These are phyloP conservation scores for Boletus vinaceobasis DNA, from an alignment of 768 basidiomycete genomes.

Conservation along the genomic window DNA sequence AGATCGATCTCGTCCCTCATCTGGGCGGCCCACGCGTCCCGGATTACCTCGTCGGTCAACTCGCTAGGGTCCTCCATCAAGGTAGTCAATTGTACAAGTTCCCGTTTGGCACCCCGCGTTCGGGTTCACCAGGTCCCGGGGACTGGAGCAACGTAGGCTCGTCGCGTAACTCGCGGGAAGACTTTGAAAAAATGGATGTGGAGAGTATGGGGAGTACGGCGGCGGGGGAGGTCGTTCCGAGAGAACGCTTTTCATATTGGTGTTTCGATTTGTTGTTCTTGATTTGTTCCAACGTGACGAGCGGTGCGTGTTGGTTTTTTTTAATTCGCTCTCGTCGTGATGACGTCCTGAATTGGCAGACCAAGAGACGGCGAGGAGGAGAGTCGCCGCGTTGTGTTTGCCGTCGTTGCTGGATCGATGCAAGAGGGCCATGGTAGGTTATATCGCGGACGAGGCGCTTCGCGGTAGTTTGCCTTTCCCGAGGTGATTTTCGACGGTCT, in stretches of 20 bases:
- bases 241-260: slow-evolving; percentile 91
- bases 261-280: slow-evolving; percentile 85
- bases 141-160: slow-evolving; percentile 5
- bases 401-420: slow-evolving; percentile 78
- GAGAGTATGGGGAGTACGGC: slow-evolving; percentile 59
- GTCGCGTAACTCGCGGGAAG: slow-evolving; percentile 19
- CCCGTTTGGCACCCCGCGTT: neutral
- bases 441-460: slow-evolving; percentile 79
- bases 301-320: slow-evolving; percentile 40
- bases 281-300: slow-evolving; percentile 65
- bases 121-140: slow-evolving; percentile 8
- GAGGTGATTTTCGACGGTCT: slow-evolving; percentile 44
- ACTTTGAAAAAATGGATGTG: slow-evolving; percentile 37
- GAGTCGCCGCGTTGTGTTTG: slow-evolving; percentile 71
- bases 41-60: slow-evolving; percentile 61
- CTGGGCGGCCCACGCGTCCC: slow-evolving; percentile 68
- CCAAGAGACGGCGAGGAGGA: slow-evolving; percentile 52
- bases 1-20: slow-evolving; percentile 76
- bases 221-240: slow-evolving; percentile 50
- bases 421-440: slow-evolving; percentile 60
- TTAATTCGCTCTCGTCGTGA: neutral
- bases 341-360: slow-evolving; percentile 40
- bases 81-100: slow-evolving; percentile 63
- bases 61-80: slow-evolving; percentile 68
- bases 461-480: slow-evolving; percentile 89